Conservation (phyloP, 805 yeast genomes). For the Starmera quercuum region DNA sequence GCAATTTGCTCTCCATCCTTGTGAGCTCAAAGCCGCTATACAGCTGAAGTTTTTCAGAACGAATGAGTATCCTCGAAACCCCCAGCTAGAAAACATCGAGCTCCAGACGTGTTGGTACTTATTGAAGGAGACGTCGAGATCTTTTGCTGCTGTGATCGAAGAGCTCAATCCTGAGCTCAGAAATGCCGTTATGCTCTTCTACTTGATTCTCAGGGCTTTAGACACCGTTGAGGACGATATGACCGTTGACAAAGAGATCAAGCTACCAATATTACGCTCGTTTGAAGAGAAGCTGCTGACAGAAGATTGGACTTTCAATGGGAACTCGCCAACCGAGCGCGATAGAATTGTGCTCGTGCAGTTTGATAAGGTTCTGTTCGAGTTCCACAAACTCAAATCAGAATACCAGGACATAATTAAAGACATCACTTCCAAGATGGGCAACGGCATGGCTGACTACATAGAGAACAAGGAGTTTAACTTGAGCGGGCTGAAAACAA, state of each 20-base stretch:
- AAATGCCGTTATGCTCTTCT: slow-evolving; percentile 75
- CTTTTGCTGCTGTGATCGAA: slow-evolving; percentile 89
- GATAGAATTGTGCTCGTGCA: slow-evolving; percentile 79
- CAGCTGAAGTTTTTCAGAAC: slow-evolving; percentile 51
- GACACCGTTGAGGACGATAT: slow-evolving; percentile 97
- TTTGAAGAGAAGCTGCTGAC: slow-evolving; percentile 59
- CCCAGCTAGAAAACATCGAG: slow-evolving; percentile 29
- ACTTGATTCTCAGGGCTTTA: slow-evolving; percentile 78
- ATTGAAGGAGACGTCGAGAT: slow-evolving; percentile 68
- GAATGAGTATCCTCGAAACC: slow-evolving; percentile 42
- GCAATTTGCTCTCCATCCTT: slow-evolving; percentile 59
- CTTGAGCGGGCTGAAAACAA: slow-evolving; percentile 67
- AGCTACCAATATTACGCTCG: slow-evolving; percentile 63
- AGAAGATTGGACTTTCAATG: slow-evolving; percentile 76
- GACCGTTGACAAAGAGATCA: slow-evolving; percentile 65
- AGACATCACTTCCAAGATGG: slow-evolving; percentile 81
- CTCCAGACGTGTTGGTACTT: slow-evolving; percentile 61
- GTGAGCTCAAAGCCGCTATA: slow-evolving; percentile 58
- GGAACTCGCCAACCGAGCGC: slow-evolving; percentile 65
- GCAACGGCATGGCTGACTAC: slow-evolving; percentile 97
- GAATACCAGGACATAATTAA: slow-evolving; percentile 72
- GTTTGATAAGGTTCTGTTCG: slow-evolving; percentile 61
- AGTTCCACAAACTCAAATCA: slow-evolving; percentile 66
- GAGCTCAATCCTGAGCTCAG: slow-evolving; percentile 88
- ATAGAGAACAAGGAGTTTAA: slow-evolving; percentile 72